Percentiles rank a stretch among this genome's conserved stretches.
phyloP scores from a whole-genome alignment of 129 eudicot genomes.

The Artemisia annua region DNA sequence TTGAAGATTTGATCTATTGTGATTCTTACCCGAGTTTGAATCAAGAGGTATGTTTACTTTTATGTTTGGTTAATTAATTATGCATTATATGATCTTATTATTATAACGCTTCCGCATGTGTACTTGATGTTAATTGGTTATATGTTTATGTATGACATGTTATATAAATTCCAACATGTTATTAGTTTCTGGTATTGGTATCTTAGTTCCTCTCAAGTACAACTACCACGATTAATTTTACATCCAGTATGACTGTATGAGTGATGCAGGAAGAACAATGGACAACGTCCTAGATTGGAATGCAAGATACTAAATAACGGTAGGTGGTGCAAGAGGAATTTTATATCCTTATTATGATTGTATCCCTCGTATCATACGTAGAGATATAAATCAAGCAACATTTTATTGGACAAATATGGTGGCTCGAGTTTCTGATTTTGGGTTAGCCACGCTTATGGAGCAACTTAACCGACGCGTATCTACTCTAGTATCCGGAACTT shows the following conservation, averaged over 20 bases:
- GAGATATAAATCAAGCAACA: constrained; percentile 95
- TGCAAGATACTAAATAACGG: constrained; percentile 84
- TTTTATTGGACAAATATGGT: constrained; percentile 84
- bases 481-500: constrained; percentile 86
- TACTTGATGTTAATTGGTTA: no score
- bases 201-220: not conserved
- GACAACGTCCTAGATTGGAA: constrained; percentile 66
- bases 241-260: constrained; percentile 10
- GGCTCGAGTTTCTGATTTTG: constrained; percentile 88
- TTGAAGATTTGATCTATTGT: no score
- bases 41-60: no score
- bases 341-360: constrained; percentile 94
- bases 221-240: not conserved
- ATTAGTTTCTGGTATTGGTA: not conserved
- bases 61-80: no score
- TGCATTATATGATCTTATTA: no score
- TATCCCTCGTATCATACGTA: constrained; percentile 91
- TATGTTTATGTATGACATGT: no score
- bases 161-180: no score
- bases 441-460: constrained; percentile 88
- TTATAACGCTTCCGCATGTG: no score
- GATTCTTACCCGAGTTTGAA: no score
- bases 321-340: constrained; percentile 92
- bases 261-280: constrained; percentile 53
- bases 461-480: constrained; percentile 81